phyloP scores from a whole-genome alignment of 2,329 filamentous ascomycete species.

The Aspergillus persii region DNA sequence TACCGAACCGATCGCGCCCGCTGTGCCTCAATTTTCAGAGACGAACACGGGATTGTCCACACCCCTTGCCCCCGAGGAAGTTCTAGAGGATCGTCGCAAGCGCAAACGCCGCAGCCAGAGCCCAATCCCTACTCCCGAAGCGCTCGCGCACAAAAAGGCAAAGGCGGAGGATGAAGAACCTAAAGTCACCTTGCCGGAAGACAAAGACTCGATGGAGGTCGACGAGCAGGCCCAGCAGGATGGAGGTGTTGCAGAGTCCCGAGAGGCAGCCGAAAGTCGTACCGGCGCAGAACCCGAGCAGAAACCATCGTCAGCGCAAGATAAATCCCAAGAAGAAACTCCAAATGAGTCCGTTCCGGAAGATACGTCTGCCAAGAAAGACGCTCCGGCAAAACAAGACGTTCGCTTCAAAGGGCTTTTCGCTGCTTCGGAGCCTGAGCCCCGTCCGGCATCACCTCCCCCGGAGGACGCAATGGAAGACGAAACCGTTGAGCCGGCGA shows the following conservation, averaged over 20 bases:
- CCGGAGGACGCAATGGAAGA: slow-evolving; percentile 32
- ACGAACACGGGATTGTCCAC: slow-evolving; percentile 27
- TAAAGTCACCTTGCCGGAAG: slow-evolving; percentile 30
- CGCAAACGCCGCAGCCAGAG: slow-evolving; percentile 66
- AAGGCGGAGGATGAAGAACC: slow-evolving; percentile 47
- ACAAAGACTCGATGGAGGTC: slow-evolving; percentile 16
- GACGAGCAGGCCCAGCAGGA: slow-evolving; percentile 12
- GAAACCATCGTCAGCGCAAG: slow-evolving; percentile 9
- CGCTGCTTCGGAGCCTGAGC: slow-evolving; percentile 26
- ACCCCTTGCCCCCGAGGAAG: slow-evolving; percentile 33
- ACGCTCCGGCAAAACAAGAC: slow-evolving; percentile 36
- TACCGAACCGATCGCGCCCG: slow-evolving; percentile 15
- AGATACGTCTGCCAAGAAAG: slow-evolving; percentile 15
- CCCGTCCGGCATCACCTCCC: slow-evolving; percentile 26
- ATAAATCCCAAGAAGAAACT: slow-evolving; percentile 6
- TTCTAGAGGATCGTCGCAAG: slow-evolving; percentile 58
- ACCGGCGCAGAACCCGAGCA: slow-evolving; percentile 17
- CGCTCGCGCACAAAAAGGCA: slow-evolving; percentile 56
- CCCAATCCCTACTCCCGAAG: slow-evolving; percentile 56
- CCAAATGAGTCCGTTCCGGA: slow-evolving; percentile 5
- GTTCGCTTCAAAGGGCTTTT: slow-evolving; percentile 52
- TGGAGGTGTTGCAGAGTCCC: slow-evolving; percentile 17
- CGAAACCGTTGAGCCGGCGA: slow-evolving; percentile 53
- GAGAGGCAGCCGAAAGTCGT: slow-evolving; percentile 13
- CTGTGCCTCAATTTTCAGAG: slow-evolving; percentile 24